Base-by-base conservation (phyloP, 495 filamentous ascomycete genomes). In the Xylaria venustula region DNA sequence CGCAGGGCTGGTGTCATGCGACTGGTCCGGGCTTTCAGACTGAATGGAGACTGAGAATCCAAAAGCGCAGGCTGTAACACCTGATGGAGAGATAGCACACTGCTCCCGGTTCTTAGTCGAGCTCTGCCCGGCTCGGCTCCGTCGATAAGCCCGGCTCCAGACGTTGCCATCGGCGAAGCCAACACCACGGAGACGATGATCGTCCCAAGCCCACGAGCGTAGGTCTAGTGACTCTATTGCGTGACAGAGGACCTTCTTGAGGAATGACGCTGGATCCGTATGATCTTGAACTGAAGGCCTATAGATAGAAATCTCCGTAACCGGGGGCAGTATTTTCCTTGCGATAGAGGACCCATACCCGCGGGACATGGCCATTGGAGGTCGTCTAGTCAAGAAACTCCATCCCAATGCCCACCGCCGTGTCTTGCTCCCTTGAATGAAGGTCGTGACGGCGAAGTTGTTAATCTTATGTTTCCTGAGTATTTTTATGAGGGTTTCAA, bases 321-420 rank as follows among this genome's bases (percentile, higher is more conserved):
- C 53, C 2, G 86, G 41, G 83, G 82, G 79, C 12, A 79, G 51
- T 0, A 91, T 67, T 46, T 83, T 83, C 62, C 87, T 87, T 37
- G 83, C 83, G 4, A 85, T 67, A 0, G 73, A 76, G 2, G 80
- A 67, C 30, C 74, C 73, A 3, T 84, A 82, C 2, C 82, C 83
- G 26, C 90, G 77, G 12, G 84, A 83, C 7, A 84, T 78, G 54
- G 64, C 72, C 74, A 90, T 71, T 3, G 66, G 74, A 25, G 93
- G 91, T 52, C 93, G 79, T 64, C 81, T 76, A 51, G 84, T 81
- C 3, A 80, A 77, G 76, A 88, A 97, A 54, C 88, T 93, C 94
- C 94, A 98, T 0, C 81, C 94, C 28, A 97, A 73, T 8, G 84
- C 91, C 94, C 94, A 98, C 19, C 94, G 77, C 48, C 87, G 85